A percentile compares a stretch with the other conserved stretches of the same genome.
Conservation (phyloP, 169 alveolate species). For the Ichthyophthirius multifiliis region DNA sequence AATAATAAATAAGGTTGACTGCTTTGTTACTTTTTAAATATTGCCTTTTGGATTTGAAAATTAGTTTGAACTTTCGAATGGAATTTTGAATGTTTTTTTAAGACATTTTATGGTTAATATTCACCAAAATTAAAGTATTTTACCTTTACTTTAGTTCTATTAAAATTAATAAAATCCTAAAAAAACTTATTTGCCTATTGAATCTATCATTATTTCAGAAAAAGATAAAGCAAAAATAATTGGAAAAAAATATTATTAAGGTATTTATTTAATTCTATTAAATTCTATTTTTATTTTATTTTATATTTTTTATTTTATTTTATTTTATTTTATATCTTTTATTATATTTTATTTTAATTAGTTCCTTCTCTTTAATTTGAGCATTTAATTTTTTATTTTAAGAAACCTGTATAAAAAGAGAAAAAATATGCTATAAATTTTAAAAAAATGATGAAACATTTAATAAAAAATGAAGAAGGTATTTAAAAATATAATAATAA, state of each 20-base stretch:
- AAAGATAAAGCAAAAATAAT: not conserved
- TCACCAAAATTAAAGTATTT: not conserved
- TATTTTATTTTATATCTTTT: too few species aligned
- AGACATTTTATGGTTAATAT: not conserved
- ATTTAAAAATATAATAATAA: not conserved
- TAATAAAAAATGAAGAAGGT: not conserved
- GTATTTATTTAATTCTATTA: not conserved
- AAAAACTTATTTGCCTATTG: not conserved
- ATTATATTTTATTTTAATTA: too few species aligned
- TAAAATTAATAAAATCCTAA: not conserved
- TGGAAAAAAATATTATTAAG: not conserved
- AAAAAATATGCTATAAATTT: not conserved
- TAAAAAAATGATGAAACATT: not conserved
- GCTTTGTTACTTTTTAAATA: not conserved
- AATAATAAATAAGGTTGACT: not conserved
- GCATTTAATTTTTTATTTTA: not conserved
- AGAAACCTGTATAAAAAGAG: not conserved
- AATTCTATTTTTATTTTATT: not conserved
- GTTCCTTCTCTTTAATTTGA: not conserved
- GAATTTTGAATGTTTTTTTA: not conserved
- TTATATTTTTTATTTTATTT: too few species aligned
- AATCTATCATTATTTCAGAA: not conserved
- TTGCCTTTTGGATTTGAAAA: not conserved
- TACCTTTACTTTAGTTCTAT: not conserved
- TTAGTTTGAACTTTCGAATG: not conserved